phyloP scores from a whole-genome alignment of 306 rosid species.

The Cajanus cajan region DNA sequence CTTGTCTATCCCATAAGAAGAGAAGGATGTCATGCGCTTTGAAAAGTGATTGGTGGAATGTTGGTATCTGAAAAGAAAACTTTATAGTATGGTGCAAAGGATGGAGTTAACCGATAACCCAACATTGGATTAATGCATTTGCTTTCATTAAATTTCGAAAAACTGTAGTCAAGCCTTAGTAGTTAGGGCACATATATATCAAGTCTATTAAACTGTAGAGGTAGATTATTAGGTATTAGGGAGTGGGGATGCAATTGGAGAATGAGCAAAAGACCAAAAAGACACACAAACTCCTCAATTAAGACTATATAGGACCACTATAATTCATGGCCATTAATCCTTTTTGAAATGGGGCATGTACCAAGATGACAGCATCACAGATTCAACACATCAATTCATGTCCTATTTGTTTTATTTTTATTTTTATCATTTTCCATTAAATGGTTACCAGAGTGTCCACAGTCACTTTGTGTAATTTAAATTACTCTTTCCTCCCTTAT shows the following conservation, averaged over 20 bases:
- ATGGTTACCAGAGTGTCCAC: background rate
- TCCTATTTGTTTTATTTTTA: too few relatives aligned
- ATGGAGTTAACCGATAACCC: background rate
- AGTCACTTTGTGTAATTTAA: background rate
- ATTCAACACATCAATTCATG: conserved; percentile 12
- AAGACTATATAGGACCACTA: conserved; percentile 15
- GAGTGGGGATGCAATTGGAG: background rate
- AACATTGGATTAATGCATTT: background rate
- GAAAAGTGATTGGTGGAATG: conserved; percentile 14
- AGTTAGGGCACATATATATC: background rate
- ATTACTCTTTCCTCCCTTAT: background rate
- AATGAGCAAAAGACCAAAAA: background rate
- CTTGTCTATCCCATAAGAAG: background rate
- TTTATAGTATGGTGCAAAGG: background rate
- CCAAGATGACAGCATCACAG: background rate
- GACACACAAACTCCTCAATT: background rate
- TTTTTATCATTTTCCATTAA: background rate
- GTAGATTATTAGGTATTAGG: conserved; percentile 14
- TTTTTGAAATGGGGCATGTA: background rate
- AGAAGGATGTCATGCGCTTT: background rate
- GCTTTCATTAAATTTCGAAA: background rate
- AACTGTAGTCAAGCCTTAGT: background rate
- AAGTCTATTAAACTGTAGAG: background rate
- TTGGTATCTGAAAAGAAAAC: conserved; percentile 8
- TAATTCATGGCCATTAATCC: conserved; percentile 1